phyloP scores from a whole-genome alignment of 106 monocot species.

The Dendrobium catenatum region DNA sequence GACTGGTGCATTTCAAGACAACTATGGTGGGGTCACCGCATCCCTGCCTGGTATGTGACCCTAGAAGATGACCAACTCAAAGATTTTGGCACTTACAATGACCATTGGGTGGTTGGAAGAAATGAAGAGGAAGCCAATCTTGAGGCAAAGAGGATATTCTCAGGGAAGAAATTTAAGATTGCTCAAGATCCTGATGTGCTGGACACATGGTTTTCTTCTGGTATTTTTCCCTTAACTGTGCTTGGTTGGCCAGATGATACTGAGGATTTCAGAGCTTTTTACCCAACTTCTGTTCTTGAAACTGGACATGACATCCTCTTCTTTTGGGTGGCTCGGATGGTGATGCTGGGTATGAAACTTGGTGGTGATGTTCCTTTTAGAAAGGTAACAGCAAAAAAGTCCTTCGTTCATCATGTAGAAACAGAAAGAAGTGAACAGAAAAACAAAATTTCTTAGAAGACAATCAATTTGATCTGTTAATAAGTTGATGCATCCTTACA shows the following conservation, averaged over 20 bases:
- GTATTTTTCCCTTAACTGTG: slow-evolving; percentile 83
- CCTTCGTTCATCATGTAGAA: neutral
- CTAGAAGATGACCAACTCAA: slow-evolving; percentile 68
- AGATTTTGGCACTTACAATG: slow-evolving; percentile 62
- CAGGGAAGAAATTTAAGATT: slow-evolving; percentile 53
- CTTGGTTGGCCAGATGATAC: slow-evolving; percentile 94
- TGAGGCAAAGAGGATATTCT: slow-evolving; percentile 42
- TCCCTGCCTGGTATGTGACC: slow-evolving; percentile 95
- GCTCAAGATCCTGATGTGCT: slow-evolving; percentile 92
- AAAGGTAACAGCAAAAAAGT: slow-evolving; percentile 49
- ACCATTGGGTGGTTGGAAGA: slow-evolving; percentile 92
- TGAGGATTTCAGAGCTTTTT: slow-evolving; percentile 69
- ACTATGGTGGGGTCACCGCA: slow-evolving; percentile 97
- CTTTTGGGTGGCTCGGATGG: slow-evolving; percentile 99
- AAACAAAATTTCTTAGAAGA: neutral
- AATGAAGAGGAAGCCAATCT: slow-evolving; percentile 62
- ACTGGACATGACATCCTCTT: slow-evolving; percentile 97
- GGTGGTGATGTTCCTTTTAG: slow-evolving; percentile 93
- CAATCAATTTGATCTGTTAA: neutral
- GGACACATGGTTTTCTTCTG: slow-evolving; percentile 98
- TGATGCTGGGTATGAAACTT: slow-evolving; percentile 97
- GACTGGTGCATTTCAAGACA: slow-evolving; percentile 99
- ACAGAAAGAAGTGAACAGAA: neutral
- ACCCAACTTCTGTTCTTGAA: slow-evolving; percentile 94
- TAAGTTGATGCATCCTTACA: neutral